Evolutionary conservation across 768 basidiomycete species (phyloP).

Genomic region (Neoboletus brunneissimus): DNA sequence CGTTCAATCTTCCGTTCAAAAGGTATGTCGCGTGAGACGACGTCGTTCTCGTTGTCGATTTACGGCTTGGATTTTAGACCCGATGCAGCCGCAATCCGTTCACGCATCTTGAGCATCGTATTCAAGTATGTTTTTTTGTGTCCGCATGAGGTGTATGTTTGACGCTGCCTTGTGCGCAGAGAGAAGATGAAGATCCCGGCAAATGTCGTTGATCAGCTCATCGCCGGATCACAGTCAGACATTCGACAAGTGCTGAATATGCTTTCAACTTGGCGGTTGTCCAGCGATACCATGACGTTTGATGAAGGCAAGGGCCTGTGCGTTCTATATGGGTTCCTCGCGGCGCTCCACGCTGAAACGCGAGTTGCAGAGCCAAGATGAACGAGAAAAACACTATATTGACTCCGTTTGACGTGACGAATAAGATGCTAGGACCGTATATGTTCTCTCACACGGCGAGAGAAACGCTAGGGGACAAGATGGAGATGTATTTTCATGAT

Average conservation of each 20-base stretch:
- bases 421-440: constrained; percentile 87
- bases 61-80: constrained; percentile 52
- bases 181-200: constrained; percentile 92
- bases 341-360: not conserved
- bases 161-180: constrained; percentile 37
- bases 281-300: constrained; percentile 76
- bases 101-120: constrained; percentile 80
- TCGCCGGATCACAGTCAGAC: constrained; percentile 87
- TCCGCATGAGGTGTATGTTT: not conserved
- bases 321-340: constrained; percentile 27
- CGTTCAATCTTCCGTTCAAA: constrained; percentile 73
- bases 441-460: constrained; percentile 80
- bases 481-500: constrained; percentile 96
- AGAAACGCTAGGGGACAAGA: constrained; percentile 85
- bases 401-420: constrained; percentile 91
- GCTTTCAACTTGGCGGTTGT: constrained; percentile 96
- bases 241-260: constrained; percentile 97
- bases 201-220: constrained; percentile 89
- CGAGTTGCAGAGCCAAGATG: constrained; percentile 62
- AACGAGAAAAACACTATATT: constrained; percentile 92
- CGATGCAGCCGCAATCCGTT: constrained; percentile 69
- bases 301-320: constrained; percentile 92
- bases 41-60: not conserved
- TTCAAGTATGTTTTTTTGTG: constrained; percentile 67
- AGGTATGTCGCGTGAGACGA: constrained; percentile 47